phyloP scores from a whole-genome alignment of 75 land plant species.

The Pinus tabuliformis region DNA sequence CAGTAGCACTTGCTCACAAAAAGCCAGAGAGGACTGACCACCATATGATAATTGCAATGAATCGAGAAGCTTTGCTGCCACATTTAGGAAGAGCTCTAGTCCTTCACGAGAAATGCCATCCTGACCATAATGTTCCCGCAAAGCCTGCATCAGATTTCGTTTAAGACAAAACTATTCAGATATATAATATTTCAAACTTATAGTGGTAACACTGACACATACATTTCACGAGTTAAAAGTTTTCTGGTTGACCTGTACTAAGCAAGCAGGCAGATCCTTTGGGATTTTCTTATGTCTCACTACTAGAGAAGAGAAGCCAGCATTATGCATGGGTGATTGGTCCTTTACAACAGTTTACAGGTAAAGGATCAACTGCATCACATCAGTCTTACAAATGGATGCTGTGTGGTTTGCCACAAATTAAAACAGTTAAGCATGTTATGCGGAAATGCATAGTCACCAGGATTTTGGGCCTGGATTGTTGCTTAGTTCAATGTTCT shows the following conservation, averaged over 20 bases:
- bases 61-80: constrained; percentile 35
- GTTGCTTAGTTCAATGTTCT: no score
- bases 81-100: constrained; percentile 23
- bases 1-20: background rate
- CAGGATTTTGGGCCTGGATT: no score
- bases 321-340: background rate
- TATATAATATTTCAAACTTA: background rate
- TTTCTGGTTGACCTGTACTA: background rate
- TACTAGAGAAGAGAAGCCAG: background rate
- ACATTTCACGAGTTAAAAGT: background rate
- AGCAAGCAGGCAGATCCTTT: background rate
- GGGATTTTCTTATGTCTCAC: background rate
- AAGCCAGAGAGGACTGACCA: constrained; percentile 22
- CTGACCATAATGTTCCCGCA: constrained; percentile 40
- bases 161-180: background rate
- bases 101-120: constrained; percentile 27
- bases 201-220: no score
- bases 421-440: no score
- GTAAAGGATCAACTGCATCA: no score
- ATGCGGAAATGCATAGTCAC: no score
- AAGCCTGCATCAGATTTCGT: constrained; percentile 23
- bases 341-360: no score
- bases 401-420: no score
- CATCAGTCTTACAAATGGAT: no score
- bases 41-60: constrained; percentile 27